phyloP scores from a whole-genome alignment of 1,284 basidiomycete species.

The Sporisorium scitamineum region DNA sequence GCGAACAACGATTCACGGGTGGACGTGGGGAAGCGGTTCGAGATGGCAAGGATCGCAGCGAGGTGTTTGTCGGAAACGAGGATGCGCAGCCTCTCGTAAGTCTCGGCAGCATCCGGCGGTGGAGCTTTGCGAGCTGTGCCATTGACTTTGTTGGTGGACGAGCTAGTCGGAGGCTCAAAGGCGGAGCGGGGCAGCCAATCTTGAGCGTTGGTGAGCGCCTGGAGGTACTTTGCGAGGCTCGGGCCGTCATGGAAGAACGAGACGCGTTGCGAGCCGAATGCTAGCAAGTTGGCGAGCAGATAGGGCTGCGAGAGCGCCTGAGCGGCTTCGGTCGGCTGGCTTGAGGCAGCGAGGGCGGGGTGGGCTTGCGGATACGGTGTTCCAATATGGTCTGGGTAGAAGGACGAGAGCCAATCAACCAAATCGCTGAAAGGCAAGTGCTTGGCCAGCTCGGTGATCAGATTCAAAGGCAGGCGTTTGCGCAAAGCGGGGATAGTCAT shows the following conservation, averaged over 20 bases:
- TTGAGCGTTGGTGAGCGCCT: slow-evolving; percentile 56
- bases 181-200: slow-evolving; percentile 41
- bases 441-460: slow-evolving; percentile 54
- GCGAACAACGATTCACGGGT: slow-evolving; percentile 58
- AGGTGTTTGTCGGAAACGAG: slow-evolving; percentile 58
- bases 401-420: slow-evolving; percentile 35
- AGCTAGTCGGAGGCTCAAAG: slow-evolving; percentile 16
- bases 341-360: not conserved
- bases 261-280: slow-evolving; percentile 53
- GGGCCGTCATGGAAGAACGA: slow-evolving; percentile 48
- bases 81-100: slow-evolving; percentile 46
- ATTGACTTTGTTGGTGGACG: not conserved
- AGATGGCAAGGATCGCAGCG: slow-evolving; percentile 49
- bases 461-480: slow-evolving; percentile 45
- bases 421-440: slow-evolving; percentile 53
- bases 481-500: slow-evolving; percentile 52
- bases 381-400: slow-evolving; percentile 8
- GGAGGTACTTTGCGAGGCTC: slow-evolving; percentile 49
- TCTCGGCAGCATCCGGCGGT: slow-evolving; percentile 26
- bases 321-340: slow-evolving; percentile 15
- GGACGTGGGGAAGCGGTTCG: slow-evolving; percentile 52
- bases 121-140: not conserved
- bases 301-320: slow-evolving; percentile 36
- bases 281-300: slow-evolving; percentile 56
- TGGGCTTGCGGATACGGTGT: not conserved